These are phyloP conservation scores for Dothidotthia symphoricarpi DNA, from an alignment of 2,329 filamentous ascomycete genomes.

Conservation along the genomic window DNA sequence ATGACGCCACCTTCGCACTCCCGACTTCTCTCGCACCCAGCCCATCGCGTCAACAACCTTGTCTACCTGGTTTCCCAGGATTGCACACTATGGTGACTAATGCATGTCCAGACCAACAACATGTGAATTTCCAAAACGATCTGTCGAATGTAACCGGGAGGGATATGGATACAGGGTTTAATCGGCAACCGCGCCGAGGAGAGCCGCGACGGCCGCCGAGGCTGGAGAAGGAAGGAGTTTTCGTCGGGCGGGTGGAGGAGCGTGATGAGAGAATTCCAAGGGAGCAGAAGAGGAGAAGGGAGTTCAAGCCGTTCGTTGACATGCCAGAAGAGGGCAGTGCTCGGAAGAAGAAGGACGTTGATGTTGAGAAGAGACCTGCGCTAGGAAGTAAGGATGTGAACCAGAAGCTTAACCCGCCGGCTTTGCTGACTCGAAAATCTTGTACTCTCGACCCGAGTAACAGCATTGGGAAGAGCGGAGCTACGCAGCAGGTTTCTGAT, in stretches of 20 bases:
- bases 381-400: background rate
- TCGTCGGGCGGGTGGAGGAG: too few species aligned
- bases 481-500: too few species aligned
- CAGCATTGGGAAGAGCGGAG: too few species aligned
- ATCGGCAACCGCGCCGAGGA: conserved; percentile 1
- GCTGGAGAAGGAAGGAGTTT: background rate
- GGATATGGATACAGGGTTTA: conserved; percentile 2
- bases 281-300: too few species aligned
- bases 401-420: background rate
- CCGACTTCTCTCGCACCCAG: too few species aligned
- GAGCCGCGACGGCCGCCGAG: conserved; percentile 1
- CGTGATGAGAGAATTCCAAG: too few species aligned
- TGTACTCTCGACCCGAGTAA: background rate
- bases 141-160: background rate
- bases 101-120: background rate
- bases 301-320: background rate
- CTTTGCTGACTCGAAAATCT: background rate
- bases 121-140: too few species aligned
- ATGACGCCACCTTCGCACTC: too few species aligned
- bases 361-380: too few species aligned
- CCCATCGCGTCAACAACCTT: too few species aligned
- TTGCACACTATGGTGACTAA: background rate
- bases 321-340: background rate
- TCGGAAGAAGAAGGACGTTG: background rate
- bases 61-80: conserved; percentile 1